Percentiles rank a stretch among this genome's conserved stretches.
These are phyloP conservation scores for Phytophthora colocasiae DNA, from an alignment of 352 stramenopile genomes.

Conservation along the genomic window DNA sequence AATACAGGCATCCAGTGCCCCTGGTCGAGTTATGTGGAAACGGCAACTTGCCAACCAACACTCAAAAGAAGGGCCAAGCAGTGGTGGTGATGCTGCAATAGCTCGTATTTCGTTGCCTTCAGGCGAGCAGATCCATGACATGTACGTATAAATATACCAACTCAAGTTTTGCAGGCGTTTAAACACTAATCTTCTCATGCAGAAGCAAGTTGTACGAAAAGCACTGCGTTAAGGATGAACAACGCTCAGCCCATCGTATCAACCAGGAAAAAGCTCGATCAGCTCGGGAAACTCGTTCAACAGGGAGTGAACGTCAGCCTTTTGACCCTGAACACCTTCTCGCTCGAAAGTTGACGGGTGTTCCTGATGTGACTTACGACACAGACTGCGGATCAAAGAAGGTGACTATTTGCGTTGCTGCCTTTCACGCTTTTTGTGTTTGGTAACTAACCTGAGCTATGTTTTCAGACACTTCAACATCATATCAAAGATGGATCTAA, in stretches of 20 bases:
- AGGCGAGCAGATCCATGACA: constrained; percentile 78
- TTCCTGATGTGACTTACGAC: constrained; percentile 67
- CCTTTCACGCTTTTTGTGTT: too few species aligned
- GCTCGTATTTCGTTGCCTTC: constrained; percentile 65
- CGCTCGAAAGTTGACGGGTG: constrained; percentile 52
- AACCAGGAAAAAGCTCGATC: constrained; percentile 48
- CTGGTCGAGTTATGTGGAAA: constrained; percentile 75
- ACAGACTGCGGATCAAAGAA: constrained; percentile 73
- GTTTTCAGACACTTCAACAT: constrained; percentile 48
- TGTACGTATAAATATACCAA: constrained; percentile 36
- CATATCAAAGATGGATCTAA: constrained; percentile 57
- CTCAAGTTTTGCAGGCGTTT: not conserved
- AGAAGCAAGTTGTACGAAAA: constrained; percentile 79
- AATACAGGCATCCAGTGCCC: constrained; percentile 54
- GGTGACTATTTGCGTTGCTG: constrained; percentile 9
- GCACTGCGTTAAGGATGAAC: constrained; percentile 67
- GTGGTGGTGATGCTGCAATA: constrained; percentile 17
- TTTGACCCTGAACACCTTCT: constrained; percentile 55
- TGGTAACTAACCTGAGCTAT: too few species aligned
- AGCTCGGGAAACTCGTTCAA: constrained; percentile 28
- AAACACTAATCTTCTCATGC: not conserved
- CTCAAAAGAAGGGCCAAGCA: constrained; percentile 21
- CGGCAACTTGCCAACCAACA: constrained; percentile 51
- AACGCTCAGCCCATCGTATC: constrained; percentile 64
- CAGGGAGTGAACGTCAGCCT: constrained; percentile 42